These are phyloP conservation scores for Entamoeba moshkovskii DNA, from an alignment of 208 protist genomes.

Conservation along the genomic window DNA sequence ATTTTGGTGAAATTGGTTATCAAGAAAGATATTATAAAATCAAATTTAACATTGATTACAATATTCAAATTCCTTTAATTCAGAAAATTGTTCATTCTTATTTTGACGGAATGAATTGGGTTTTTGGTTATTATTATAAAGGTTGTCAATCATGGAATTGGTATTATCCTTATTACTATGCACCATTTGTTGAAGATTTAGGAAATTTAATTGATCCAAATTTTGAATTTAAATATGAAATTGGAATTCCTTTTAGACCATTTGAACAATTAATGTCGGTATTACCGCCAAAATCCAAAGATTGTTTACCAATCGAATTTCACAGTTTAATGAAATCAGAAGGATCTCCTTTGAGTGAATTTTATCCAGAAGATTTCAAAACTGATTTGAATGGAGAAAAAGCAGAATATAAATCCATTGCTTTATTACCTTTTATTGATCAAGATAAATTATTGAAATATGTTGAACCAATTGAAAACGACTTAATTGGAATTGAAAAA, in stretches of 20 bases:
- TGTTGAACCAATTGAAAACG: background rate
- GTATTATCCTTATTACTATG: constrained; percentile 96
- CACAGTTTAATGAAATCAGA: constrained; percentile 37
- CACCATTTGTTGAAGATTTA: constrained; percentile 74
- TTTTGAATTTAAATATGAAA: background rate
- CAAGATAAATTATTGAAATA: constrained; percentile 19
- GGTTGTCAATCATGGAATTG: constrained; percentile 78
- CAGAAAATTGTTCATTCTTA: constrained; percentile 63
- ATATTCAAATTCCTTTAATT: background rate
- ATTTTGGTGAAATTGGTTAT: background rate
- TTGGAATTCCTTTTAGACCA: constrained; percentile 68
- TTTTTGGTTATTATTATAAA: constrained; percentile 92
- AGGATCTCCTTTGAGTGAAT: constrained; percentile 69
- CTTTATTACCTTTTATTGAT: constrained; percentile 65
- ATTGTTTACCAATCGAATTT: constrained; percentile 59
- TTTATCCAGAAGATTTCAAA: constrained; percentile 84
- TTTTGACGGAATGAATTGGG: constrained; percentile 85
- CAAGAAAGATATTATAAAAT: background rate
- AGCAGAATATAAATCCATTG: constrained; percentile 64
- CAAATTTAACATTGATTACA: background rate
- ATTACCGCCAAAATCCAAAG: constrained; percentile 53
- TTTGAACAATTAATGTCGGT: constrained; percentile 89
- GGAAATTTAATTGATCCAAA: background rate
- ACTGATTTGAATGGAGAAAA: constrained; percentile 83
- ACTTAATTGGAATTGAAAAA: background rate